Evolutionary conservation across 1,139 yeast species (phyloP), one percentile per base, ranked within the genome.

Genomic region (Protomyces inundatus): DNA sequence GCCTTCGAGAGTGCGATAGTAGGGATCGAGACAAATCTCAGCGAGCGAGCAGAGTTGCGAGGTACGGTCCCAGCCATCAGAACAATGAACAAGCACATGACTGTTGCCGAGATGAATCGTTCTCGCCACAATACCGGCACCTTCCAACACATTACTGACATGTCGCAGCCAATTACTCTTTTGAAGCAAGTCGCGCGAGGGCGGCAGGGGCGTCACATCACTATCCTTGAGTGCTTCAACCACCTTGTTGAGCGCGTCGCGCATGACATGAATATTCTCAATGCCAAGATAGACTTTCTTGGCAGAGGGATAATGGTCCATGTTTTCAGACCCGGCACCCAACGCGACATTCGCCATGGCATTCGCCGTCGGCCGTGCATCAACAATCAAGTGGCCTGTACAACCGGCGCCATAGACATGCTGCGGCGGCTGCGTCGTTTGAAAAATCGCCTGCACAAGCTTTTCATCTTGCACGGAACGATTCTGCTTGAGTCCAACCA

Each of bases 21-120:
- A 90, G 0, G 98, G 98, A 74, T 95, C 98, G 32, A 91, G 79
- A 72, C 96, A 89, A 6, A 95, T 76, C 74, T 93, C 95, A 53
- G 91, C 84, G 66, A 93, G 76, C 3, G 97, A 87, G 7, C 91
- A 82, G 0, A 91, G 83, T 72, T 93, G 98, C 0, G 97, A 84
- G 0, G 98, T 95, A 66, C 98, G 79, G 73, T 93, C 98, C 98
- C 98, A 93, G 0, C 98, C 98, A 76, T 93, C 98, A 0, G 97
- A 90, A 73, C 98, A 93, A 75, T 93, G 98, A 9, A 95, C 82
- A 6, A 93, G 73, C 5, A 93, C 83, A 73, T 91, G 95, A 12
- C 95, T 87, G 67, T 86, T 85, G 72, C 90, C 88, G 70, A 86
- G 82, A 67, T 89, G 90, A 32, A 93, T 82, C 34, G 93, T 87